phyloP scores from a whole-genome alignment of 208 protist genomes.

The Vickermania ingenoplastis region DNA sequence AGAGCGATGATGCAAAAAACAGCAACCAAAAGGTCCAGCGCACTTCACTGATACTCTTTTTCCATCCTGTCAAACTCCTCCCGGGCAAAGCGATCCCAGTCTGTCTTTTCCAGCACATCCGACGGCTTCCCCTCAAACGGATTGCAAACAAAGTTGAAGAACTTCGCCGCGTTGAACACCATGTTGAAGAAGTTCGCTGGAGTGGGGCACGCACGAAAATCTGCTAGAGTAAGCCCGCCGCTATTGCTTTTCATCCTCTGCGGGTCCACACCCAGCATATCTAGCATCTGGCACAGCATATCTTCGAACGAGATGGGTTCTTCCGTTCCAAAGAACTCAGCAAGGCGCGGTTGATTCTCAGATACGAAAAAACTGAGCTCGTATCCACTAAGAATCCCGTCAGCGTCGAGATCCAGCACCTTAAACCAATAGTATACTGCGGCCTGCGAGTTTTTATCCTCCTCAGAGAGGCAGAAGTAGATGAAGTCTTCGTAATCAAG shows the following conservation, averaged over 20 bases:
- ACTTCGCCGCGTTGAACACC: conserved; percentile 93
- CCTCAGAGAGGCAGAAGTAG: conserved; percentile 94
- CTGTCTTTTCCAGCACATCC: conserved; percentile 64
- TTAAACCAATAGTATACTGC: conserved; percentile 95
- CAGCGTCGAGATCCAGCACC: conserved; percentile 87
- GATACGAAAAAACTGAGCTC: conserved; percentile 91
- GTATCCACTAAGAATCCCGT: conserved; percentile 90
- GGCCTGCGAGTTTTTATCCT: conserved; percentile 91
- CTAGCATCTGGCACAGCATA: conserved; percentile 93
- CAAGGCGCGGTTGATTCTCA: conserved; percentile 88
- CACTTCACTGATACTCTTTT: too few relatives aligned
- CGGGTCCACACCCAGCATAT: conserved; percentile 82
- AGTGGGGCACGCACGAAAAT: conserved; percentile 84
- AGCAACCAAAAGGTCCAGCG: background rate
- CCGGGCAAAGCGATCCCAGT: conserved; percentile 92
- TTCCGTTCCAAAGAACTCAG: conserved; percentile 36
- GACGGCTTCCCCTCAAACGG: conserved; percentile 76
- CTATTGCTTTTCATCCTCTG: conserved; percentile 17
- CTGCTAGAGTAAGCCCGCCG: conserved; percentile 74
- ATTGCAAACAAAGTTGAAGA: conserved; percentile 91
- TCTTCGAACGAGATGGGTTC: conserved; percentile 44
- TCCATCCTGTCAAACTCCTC: conserved; percentile 88
- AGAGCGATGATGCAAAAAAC: background rate
- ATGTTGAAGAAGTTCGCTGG: conserved; percentile 92
- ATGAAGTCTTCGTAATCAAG: conserved; percentile 94